Percentiles rank a stretch among this genome's conserved stretches.
Evolutionary conservation across 1,139 yeast species (phyloP).

Genomic region (Debaryomyces psychrophilus): DNA sequence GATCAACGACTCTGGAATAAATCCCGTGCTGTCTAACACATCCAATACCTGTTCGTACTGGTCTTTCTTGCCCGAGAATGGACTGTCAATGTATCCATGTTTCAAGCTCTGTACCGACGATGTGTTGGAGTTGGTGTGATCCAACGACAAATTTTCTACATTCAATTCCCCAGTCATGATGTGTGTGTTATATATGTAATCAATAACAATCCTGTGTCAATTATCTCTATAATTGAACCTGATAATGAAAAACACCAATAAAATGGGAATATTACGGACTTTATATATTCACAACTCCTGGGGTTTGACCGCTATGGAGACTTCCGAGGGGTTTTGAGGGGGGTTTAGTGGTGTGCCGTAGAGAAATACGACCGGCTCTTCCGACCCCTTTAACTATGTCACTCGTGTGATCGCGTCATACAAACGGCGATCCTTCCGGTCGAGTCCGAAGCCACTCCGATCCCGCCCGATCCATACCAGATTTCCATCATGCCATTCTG

Average conservation of each 20-base stretch:
- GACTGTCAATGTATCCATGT: constrained; percentile 71
- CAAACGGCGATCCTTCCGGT: background rate
- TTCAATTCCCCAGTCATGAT: constrained; percentile 16
- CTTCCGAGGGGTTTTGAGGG: constrained; percentile 6
- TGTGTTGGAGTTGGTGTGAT: constrained; percentile 32
- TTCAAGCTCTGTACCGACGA: constrained; percentile 39
- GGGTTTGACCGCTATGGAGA: constrained; percentile 1
- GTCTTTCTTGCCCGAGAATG: constrained; percentile 78
- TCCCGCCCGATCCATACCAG: background rate
- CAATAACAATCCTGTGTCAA: constrained; percentile 1
- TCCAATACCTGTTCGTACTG: constrained; percentile 86
- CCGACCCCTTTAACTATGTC: background rate
- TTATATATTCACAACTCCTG: constrained; percentile 8
- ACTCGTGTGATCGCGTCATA: background rate
- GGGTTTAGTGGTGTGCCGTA: constrained; percentile 1
- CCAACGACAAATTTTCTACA: constrained; percentile 28
- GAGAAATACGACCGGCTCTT: background rate
- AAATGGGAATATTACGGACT: constrained; percentile 2
- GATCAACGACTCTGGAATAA: constrained; percentile 84
- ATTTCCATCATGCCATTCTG: background rate
- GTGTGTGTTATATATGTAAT: background rate
- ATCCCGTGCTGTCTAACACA: constrained; percentile 78
- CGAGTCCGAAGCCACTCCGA: background rate
- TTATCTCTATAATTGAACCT: constrained; percentile 2
- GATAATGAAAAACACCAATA: background rate